Evolutionary conservation across 2,329 filamentous ascomycete species (phyloP).

Genomic region (Fusarium udum): DNA sequence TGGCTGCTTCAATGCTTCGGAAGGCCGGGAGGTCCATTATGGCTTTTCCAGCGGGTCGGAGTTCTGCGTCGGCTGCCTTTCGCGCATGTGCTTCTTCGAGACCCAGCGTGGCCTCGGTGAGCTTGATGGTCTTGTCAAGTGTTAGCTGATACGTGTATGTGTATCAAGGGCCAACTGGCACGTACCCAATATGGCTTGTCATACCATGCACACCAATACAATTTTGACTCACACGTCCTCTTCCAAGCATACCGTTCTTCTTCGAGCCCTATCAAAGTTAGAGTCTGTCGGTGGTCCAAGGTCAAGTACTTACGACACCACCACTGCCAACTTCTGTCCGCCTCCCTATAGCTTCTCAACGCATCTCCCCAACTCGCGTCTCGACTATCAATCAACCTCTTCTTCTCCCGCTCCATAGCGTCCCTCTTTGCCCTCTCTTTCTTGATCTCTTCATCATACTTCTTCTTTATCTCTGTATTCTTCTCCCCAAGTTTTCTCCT

Average conservation of each 20-base stretch:
- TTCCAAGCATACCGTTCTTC: background rate
- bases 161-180: rapidly evolving
- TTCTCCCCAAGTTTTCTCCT: background rate
- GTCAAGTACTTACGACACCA: background rate
- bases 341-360: background rate
- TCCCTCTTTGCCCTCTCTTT: background rate
- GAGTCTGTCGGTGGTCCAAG: background rate
- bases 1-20: background rate
- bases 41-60: background rate
- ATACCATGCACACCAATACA: background rate
- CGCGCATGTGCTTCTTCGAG: background rate
- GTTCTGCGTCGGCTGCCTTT: background rate
- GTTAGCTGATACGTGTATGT: background rate
- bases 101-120: background rate
- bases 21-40: background rate
- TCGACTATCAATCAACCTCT: background rate
- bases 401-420: background rate
- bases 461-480: background rate
- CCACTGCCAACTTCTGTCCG: background rate
- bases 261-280: background rate
- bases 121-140: background rate
- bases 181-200: background rate
- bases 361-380: background rate
- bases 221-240: background rate
- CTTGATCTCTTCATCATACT: rapidly evolving